These are phyloP conservation scores for Parmelia sp. DNA, from an alignment of 495 filamentous ascomycete genomes.

Conservation along the genomic window DNA sequence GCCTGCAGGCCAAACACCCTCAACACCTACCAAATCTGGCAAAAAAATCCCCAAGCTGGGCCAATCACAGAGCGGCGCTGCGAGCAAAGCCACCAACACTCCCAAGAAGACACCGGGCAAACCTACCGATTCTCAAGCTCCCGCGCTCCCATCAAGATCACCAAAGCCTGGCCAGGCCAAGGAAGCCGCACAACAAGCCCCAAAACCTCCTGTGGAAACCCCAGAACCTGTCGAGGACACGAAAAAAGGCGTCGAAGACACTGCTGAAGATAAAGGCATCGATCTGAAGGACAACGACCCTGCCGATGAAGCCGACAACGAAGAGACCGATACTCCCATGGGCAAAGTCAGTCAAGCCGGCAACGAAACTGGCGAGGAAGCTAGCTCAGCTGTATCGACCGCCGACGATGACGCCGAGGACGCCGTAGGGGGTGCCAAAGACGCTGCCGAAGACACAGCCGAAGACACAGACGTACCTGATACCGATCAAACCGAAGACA, in stretches of 20 bases:
- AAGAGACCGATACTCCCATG: constrained; percentile 26
- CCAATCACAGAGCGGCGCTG: constrained; percentile 27
- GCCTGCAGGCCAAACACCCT: constrained; percentile 31
- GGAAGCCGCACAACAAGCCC: constrained; percentile 21
- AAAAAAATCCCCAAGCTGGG: constrained; percentile 41
- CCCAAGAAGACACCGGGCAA: constrained; percentile 26
- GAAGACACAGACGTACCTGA: constrained; percentile 32
- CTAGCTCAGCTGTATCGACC: constrained; percentile 27
- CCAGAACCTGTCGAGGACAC: constrained; percentile 10
- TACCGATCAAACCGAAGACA: constrained; percentile 28
- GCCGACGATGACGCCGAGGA: constrained; percentile 33
- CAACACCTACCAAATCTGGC: constrained; percentile 46
- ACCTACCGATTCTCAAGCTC: constrained; percentile 26
- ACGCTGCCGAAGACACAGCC: constrained; percentile 31
- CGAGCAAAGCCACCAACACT: constrained; percentile 27
- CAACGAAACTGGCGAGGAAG: constrained; percentile 31
- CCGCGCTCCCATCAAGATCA: constrained; percentile 31
- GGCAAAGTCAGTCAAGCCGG: constrained; percentile 29
- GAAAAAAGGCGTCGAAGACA: constrained; percentile 28
- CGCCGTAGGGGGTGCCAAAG: constrained; percentile 23
- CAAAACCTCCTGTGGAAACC: constrained; percentile 22
- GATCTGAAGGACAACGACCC: constrained; percentile 31
- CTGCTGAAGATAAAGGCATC: constrained; percentile 30
- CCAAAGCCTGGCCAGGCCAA: constrained; percentile 27
- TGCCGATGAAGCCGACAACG: constrained; percentile 31